Evolutionary conservation across 495 filamentous ascomycete species (phyloP).

Genomic region (Penicillium egyptiacum): DNA sequence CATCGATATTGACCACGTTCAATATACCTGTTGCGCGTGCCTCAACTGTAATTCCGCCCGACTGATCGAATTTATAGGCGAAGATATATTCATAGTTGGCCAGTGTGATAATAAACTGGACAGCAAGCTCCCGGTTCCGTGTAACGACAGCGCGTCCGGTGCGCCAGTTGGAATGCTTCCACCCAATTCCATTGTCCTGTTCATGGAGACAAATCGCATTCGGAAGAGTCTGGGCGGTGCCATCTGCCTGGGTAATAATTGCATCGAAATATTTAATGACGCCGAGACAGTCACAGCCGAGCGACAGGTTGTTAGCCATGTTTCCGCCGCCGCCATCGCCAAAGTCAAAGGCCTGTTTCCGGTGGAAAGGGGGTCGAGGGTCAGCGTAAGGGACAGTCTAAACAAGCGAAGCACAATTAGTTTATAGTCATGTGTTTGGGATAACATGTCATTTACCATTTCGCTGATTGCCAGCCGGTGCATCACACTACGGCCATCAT

Average conservation of each 20-base stretch:
- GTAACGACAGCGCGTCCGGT: slow-evolving; percentile 64
- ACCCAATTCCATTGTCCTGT: slow-evolving; percentile 67
- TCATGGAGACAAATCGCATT: slow-evolving; percentile 72
- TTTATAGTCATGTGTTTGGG: background rate
- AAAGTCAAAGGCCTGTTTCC: slow-evolving; percentile 72
- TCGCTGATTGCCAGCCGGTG: slow-evolving; percentile 72
- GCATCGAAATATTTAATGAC: slow-evolving; percentile 68
- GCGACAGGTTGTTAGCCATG: slow-evolving; percentile 67
- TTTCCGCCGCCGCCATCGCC: slow-evolving; percentile 69
- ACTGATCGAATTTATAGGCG: slow-evolving; percentile 84
- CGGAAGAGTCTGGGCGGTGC: slow-evolving; percentile 53
- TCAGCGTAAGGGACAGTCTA: slow-evolving; percentile 65
- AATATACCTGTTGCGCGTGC: slow-evolving; percentile 85
- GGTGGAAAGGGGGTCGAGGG: slow-evolving; percentile 66
- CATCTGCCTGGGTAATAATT: slow-evolving; percentile 54
- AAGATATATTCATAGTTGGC: slow-evolving; percentile 89
- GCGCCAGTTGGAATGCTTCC: slow-evolving; percentile 73
- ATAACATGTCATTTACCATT: slow-evolving; percentile 49
- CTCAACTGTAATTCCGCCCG: slow-evolving; percentile 79
- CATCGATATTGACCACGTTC: slow-evolving; percentile 83
- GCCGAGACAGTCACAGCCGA: slow-evolving; percentile 70
- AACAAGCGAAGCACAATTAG: background rate
- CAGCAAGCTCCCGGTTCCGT: slow-evolving; percentile 59
- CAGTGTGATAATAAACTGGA: slow-evolving; percentile 78
- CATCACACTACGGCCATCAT: slow-evolving; percentile 71